Evolutionary conservation across 345 rosid species (phyloP).

Genomic region (Aquilaria sinensis): DNA sequence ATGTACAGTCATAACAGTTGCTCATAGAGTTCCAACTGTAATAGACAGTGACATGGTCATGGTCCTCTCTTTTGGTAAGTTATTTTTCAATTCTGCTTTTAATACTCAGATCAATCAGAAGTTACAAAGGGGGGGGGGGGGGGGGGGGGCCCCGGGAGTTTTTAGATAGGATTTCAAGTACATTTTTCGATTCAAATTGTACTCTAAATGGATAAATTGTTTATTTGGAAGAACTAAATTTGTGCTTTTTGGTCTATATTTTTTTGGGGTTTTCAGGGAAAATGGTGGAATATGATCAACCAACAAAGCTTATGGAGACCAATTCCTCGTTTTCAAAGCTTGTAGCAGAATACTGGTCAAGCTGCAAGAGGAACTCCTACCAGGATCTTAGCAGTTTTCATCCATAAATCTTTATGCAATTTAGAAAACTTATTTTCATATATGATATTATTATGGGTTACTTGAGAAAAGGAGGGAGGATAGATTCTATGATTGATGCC

Average conservation of each 20-base stretch:
- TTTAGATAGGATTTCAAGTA: too few species aligned
- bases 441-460: too few species aligned
- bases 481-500: too few species aligned
- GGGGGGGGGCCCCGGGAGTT: too few species aligned
- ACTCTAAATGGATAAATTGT: too few species aligned
- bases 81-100: neutral
- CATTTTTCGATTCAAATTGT: too few species aligned
- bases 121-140: too few species aligned
- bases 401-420: too few species aligned
- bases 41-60: conserved; percentile 80
- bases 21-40: conserved; percentile 74
- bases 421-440: too few species aligned
- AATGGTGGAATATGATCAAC: conserved; percentile 61
- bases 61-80: conserved; percentile 67
- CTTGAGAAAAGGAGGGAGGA: too few species aligned
- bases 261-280: conserved; percentile 31
- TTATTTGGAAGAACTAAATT: neutral
- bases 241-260: neutral
- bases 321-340: conserved; percentile 68
- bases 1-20: conserved; percentile 65
- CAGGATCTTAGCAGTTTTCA: conserved; percentile 2
- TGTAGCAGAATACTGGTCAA: conserved; percentile 75
- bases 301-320: conserved; percentile 56
- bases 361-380: conserved; percentile 39
- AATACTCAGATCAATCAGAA: neutral